Base-by-base conservation (phyloP, 176 grass and related monocot genomes). In the Cenchrus fungigraminus region DNA sequence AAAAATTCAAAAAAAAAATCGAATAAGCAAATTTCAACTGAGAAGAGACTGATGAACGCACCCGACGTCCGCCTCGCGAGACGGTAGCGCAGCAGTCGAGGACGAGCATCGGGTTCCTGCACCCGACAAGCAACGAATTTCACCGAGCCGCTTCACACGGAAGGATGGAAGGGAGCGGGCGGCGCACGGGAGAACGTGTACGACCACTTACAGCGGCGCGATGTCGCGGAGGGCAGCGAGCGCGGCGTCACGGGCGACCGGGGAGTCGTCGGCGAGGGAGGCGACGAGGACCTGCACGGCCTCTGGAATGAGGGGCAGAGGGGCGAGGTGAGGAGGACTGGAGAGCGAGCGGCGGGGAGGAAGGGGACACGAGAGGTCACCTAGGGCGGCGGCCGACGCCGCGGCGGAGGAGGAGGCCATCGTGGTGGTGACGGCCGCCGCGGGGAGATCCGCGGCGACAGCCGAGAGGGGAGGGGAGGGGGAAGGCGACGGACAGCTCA, bases 261-360 rank as follows among this genome's bases (percentile, higher is more conserved):
- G 79, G 7, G 91, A 94, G 46, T 95, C 96, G 32, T 98, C 96
- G 46, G 87, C 93, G 87, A 98, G 89, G 52, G 96, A 95, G 74
- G 89, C 73, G 71, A 98, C 93, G 80, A 98, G 91, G 59, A 98
- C 89, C 86, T 95, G 93, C 68, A 98, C 96, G 71, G 96, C 93
- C 87, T 98, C 96, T 98, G 89, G 9, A 66, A 58, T 5, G 61
- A 40, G 46, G 66, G 34, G 13, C 1, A 34, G 37, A 34, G 6
- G 72, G 3, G 68, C 29, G 57, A 4, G 40, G 74, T 66, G 62
- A 92, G 79, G 70, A 12, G 40, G 62, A 40, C 3, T 8, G 50
- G 43, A 20, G 28, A 74, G 55, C 50, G 12, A 68, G 42, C 25
- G 74, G 57, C 8, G 59, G 20, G 31, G 2, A 34, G 34, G 0